phyloP scores from a whole-genome alignment of 2,329 filamentous ascomycete species.

The Ophiostoma pallidulum region DNA sequence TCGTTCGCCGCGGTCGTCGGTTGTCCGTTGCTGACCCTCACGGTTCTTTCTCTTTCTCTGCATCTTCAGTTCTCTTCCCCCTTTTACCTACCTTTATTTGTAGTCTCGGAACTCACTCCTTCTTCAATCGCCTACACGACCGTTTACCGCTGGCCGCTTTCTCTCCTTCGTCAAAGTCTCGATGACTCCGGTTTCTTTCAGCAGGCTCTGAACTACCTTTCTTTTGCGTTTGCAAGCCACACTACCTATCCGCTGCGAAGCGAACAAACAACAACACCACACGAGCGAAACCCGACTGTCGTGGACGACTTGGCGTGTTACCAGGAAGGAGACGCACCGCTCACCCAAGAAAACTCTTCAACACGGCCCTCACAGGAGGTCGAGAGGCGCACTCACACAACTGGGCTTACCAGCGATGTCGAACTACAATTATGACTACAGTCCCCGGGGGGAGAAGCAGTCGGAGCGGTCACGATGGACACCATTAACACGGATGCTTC shows the following conservation, averaged over 20 bases:
- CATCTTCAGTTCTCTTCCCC: background rate
- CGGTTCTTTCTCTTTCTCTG: slow-evolving; percentile 1
- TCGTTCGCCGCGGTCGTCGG: background rate
- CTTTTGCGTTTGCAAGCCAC: slow-evolving; percentile 8
- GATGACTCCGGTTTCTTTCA: slow-evolving; percentile 30
- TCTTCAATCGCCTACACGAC: background rate
- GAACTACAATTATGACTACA: slow-evolving; percentile 28
- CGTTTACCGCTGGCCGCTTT: slow-evolving; percentile 15
- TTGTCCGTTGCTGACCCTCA: background rate
- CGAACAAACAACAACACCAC: background rate
- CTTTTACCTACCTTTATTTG: too few relatives aligned
- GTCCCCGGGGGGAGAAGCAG: slow-evolving; percentile 27
- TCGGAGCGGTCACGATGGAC: slow-evolving; percentile 74
- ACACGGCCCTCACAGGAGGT: background rate
- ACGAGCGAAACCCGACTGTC: background rate
- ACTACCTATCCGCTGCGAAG: background rate
- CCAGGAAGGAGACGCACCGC: background rate
- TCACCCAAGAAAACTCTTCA: background rate
- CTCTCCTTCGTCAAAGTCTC: slow-evolving; percentile 2
- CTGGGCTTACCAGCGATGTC: slow-evolving; percentile 19
- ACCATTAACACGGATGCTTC: slow-evolving; percentile 69
- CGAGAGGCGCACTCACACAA: background rate
- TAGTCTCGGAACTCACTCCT: background rate
- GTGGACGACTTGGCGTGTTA: background rate
- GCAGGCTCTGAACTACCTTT: slow-evolving; percentile 42